Evolutionary conservation across 257 asterid species (phyloP), one percentile per base, ranked within the genome.

Genomic region (Lycium ferocissimum): DNA sequence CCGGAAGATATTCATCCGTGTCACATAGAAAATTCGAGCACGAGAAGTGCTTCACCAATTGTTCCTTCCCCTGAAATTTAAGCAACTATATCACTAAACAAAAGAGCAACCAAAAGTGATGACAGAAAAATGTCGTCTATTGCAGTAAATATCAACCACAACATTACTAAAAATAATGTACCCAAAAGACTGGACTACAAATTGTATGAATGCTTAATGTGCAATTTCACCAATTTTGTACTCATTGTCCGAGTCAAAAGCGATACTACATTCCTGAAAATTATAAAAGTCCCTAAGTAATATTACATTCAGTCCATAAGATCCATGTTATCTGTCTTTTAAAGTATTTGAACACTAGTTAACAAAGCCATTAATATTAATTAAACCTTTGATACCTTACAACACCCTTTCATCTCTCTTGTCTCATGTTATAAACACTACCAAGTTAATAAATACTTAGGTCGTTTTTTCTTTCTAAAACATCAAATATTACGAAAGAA

Each of bases 11-110:
- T 2, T 83, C 85, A 3, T 1, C 4, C 2, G 71, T 49, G 15
- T 76, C 38, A 1, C 90, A 87, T 0, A 37, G 7, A 63, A 87
- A 87, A 4, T 40, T 4, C 0, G 90, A 87, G 6, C 59, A 9
- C 35, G 3, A 17, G 8, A 87, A 87, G 45, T 85, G 90, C 80
- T 33, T 78, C 22, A 82, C 71, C 82, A 87, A n/a, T 13, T 84
- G 85, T 0, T 85, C 73, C 70, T 83, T 87, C 1, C 90, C 90
- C 90, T 87, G 58, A 9, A 22, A 15, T 70, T 51, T 18, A 1
- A 51, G 22, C 62, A 76, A 13, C 4, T 6, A 76, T 12, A 20
- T 18, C 73, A 7, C 53, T 10, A 53, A 3, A 10, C 13, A 47
- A 7, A 0, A 51, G 71, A 26, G 4, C 26, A 11, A 22, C 9